These are phyloP conservation scores for Torulaspora pretoriensis DNA, from an alignment of 1,139 yeast genomes.

Conservation along the genomic window DNA sequence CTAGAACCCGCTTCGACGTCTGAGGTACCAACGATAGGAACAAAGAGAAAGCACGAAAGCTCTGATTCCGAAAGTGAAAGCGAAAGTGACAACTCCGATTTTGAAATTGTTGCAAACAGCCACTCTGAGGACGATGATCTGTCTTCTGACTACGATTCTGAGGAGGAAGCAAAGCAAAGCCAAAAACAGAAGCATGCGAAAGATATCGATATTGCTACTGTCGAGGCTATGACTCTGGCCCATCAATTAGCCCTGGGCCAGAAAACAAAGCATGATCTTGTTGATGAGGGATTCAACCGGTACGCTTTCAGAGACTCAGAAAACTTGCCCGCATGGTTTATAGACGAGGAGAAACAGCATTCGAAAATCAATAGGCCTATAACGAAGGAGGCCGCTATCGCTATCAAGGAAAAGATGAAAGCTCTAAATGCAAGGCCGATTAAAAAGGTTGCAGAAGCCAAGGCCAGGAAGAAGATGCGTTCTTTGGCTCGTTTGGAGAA, in stretches of 20 bases:
- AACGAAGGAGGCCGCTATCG: constrained; percentile 94
- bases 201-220: constrained; percentile 80
- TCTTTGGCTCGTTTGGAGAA: constrained; percentile 85
- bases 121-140: constrained; percentile 37
- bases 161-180: constrained; percentile 43
- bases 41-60: constrained; percentile 16
- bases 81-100: constrained; percentile 37
- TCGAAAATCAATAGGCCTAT: constrained; percentile 85
- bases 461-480: constrained; percentile 94
- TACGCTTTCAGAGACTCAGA: constrained; percentile 89
- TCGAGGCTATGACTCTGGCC: constrained; percentile 96
- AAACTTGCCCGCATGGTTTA: constrained; percentile 91
- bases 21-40: constrained; percentile 6
- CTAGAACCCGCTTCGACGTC: constrained; percentile 15
- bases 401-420: constrained; percentile 82
- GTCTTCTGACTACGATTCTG: constrained; percentile 46
- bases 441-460: constrained; percentile 95
- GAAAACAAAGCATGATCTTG: constrained; percentile 72
- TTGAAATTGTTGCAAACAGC: constrained; percentile 53
- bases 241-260: constrained; percentile 92
- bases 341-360: constrained; percentile 86
- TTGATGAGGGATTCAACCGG: constrained; percentile 88
- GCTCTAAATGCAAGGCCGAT: constrained; percentile 96
- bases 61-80: constrained; percentile 28
- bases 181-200: constrained; percentile 49